These are phyloP conservation scores for Phytopythium kandeliae DNA, from an alignment of 352 stramenopile genomes.

Conservation along the genomic window DNA sequence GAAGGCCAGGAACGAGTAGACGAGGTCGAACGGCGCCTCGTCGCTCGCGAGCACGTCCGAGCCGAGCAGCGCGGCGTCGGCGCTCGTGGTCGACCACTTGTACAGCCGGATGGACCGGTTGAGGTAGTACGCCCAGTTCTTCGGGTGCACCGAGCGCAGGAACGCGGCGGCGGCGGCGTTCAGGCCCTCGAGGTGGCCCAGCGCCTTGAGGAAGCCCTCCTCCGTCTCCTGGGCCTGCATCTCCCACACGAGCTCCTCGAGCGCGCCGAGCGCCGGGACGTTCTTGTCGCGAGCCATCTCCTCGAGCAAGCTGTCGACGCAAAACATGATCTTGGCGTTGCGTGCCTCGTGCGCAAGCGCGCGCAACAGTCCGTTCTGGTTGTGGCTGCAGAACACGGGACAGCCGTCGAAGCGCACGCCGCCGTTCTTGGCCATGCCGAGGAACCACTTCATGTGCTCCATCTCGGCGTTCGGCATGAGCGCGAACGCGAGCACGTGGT, in stretches of 20 bases:
- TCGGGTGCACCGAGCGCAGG: slow-evolving; percentile 49
- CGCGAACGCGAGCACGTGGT: slow-evolving; percentile 64
- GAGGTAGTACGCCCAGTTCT: slow-evolving; percentile 61
- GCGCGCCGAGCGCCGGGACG: slow-evolving; percentile 49
- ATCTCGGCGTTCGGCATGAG: slow-evolving; percentile 56
- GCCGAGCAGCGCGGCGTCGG: slow-evolving; percentile 44
- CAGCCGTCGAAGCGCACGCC: slow-evolving; percentile 42
- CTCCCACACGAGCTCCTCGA: slow-evolving; percentile 62
- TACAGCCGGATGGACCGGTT: slow-evolving; percentile 63
- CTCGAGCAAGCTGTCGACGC: slow-evolving; percentile 56
- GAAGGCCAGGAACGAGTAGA: slow-evolving; percentile 76
- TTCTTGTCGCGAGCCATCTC: slow-evolving; percentile 73
- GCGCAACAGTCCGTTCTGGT: slow-evolving; percentile 49
- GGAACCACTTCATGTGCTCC: slow-evolving; percentile 76
- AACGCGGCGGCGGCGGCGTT: slow-evolving; percentile 51
- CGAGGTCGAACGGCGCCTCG: slow-evolving; percentile 72
- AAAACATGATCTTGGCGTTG: slow-evolving; percentile 67
- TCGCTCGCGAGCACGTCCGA: slow-evolving; percentile 59
- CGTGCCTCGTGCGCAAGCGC: slow-evolving; percentile 44
- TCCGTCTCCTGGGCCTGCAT: slow-evolving; percentile 54
- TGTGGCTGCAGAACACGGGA: slow-evolving; percentile 56
- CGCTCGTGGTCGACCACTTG: slow-evolving; percentile 59
- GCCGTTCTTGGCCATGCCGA: slow-evolving; percentile 41
- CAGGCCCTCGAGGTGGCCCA: slow-evolving; percentile 44
- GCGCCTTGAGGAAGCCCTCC: slow-evolving; percentile 41